Percentiles rank a stretch among this genome's conserved stretches.
Evolutionary conservation across 2,329 filamentous ascomycete genomes (phyloP).

Genomic region (Colletotrichum musicola): DNA sequence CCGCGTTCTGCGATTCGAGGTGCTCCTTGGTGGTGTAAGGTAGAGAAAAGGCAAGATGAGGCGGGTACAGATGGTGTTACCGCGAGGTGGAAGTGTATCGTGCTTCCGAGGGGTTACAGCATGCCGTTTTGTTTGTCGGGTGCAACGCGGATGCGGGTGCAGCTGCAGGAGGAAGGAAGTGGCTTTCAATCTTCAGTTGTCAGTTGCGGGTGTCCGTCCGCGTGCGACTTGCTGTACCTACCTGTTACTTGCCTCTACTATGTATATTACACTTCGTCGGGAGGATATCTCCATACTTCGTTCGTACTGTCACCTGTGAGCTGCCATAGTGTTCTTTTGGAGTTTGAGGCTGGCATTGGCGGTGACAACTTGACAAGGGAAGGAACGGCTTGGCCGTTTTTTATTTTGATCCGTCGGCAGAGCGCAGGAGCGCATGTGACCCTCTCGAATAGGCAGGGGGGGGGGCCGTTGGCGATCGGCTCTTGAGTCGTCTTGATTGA

Average conservation of each 20-base stretch:
- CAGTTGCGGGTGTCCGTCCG: conserved; percentile 18
- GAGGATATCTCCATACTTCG: too few species aligned
- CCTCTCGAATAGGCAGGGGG: conserved; percentile 16
- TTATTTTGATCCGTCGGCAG: not conserved
- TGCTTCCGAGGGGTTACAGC: not conserved
- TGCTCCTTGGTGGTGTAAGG: not conserved
- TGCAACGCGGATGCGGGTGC: not conserved
- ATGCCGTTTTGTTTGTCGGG: too few species aligned
- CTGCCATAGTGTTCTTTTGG: too few species aligned
- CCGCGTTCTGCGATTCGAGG: not conserved
- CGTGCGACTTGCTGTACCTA: not conserved
- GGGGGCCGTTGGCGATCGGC: conserved; percentile 1
- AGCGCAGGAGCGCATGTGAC: not conserved
- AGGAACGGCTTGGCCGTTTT: not conserved
- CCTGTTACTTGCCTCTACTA: not conserved
- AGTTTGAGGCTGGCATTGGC: too few species aligned
- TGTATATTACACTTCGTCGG: too few species aligned
- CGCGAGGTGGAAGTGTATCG: not conserved
- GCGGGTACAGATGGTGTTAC: conserved; percentile 4
- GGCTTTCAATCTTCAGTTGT: not conserved
- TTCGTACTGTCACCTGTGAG: too few species aligned
- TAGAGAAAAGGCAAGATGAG: conserved; percentile 2
- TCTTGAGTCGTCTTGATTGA: too few species aligned
- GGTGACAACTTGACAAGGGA: too few species aligned
- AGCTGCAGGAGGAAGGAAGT: not conserved